Base-by-base conservation (phyloP, 2,329 filamentous ascomycete species). In the Zarea fungicola region DNA sequence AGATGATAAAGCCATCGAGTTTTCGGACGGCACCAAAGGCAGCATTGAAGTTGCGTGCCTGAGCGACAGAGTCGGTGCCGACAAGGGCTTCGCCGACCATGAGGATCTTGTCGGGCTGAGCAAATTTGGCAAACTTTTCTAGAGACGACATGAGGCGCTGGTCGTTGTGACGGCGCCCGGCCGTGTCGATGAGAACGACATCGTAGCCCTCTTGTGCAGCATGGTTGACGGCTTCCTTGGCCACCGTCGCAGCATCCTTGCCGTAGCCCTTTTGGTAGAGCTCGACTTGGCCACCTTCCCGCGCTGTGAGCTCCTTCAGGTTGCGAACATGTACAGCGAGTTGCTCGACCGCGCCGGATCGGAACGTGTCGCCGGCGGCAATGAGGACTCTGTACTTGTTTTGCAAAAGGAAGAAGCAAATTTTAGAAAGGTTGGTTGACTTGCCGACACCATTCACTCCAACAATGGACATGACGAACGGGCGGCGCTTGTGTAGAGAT, bases 391-490 rank as follows among this genome's bases (percentile, higher is more conserved):
- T 87, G 74, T 96, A 95, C 65, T 95, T 91, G 74, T 99, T 99
- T 68, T 99, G 92, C 26, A 99, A 76, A 31, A 99, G 76, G 73
- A 99, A 99, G 71, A 93, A 99, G 67, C 91, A 95, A 57, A 99
- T 96, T 69, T 99, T 99, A 67, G 89, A 92, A 31, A 99, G 77
- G 64, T 96, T 97, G 45, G 93, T 99, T 14, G 91, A 96, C 72
- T 99, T 99, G 62, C 93, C 93, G 31, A 99, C 93, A 47, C 93
- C 93, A 66, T 99, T 99, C 64, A 99, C 93, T 54, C 93, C 93
- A 36, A 99, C 93, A 53, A 99, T 96, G 50, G 90, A 96, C 64
- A 99, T 95, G 60, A 97, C 92, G 64, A 97, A 99, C 36, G 93
- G 93, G 4, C 93, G 85, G 18, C 78, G 69, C 52, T 77, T 76